phyloP scores from a whole-genome alignment of 148 eudicot species.

The Nyssa sinensis region DNA sequence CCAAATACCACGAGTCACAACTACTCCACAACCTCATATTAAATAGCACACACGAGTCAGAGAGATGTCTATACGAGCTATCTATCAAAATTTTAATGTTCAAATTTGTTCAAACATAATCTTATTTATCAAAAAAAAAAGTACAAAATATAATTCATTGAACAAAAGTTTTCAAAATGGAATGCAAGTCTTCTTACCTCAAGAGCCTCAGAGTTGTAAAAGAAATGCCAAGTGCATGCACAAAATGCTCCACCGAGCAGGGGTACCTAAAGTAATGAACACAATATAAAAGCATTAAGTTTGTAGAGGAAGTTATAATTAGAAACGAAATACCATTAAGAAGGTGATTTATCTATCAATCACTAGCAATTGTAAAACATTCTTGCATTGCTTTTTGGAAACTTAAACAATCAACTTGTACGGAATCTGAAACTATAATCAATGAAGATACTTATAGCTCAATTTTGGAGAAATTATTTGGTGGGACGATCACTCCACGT shows the following conservation, averaged over 20 bases:
- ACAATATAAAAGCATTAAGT: slow-evolving; percentile 3
- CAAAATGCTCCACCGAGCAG: slow-evolving; percentile 96
- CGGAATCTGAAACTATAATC: neutral
- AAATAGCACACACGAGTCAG: too few species aligned
- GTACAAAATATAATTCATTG: neutral
- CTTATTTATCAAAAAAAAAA: too few species aligned
- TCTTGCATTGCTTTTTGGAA: neutral
- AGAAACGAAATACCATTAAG: neutral
- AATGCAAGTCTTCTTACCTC: slow-evolving; percentile 39
- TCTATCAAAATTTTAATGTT: neutral
- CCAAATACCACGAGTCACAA: neutral
- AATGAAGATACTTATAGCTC: neutral
- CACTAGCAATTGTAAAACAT: neutral
- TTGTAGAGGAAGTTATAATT: neutral
- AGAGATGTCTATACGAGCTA: neutral
- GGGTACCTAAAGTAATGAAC: slow-evolving; percentile 59
- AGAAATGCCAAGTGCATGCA: slow-evolving; percentile 99
- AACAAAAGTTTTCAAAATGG: neutral
- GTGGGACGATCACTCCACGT: too few species aligned
- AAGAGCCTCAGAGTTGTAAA: slow-evolving; percentile 82
- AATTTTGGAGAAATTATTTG: too few species aligned
- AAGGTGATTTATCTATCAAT: neutral
- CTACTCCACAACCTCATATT: neutral
- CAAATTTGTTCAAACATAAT: neutral
- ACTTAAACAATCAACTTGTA: neutral